Conservation (phyloP, 2,329 filamentous ascomycete genomes). For the Sporothrix brunneoviolacea region DNA sequence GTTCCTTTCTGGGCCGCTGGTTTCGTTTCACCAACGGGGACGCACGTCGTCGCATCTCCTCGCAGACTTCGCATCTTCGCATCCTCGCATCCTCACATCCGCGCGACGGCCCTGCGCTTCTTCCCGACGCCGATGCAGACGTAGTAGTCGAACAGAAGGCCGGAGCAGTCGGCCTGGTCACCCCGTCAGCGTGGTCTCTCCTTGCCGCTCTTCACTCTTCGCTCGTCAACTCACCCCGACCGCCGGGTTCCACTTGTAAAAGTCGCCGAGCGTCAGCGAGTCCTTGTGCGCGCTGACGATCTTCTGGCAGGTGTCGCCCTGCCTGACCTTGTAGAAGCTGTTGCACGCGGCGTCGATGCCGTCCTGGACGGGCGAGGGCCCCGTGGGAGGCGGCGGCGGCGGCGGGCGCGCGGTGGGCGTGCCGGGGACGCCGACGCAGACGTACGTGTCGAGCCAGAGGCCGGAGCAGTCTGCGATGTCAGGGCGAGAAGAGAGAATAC, state of each 20-base stretch:
- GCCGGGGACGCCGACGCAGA: constrained; percentile 23
- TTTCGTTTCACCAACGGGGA: no score
- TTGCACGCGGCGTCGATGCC: not conserved
- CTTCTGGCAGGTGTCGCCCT: not conserved
- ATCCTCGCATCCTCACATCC: not conserved
- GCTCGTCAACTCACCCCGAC: not conserved
- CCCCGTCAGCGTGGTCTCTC: not conserved
- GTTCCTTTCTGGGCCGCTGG: no score
- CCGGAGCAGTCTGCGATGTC: constrained; percentile 15
- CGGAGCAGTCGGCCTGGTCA: not conserved
- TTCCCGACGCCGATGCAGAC: constrained; percentile 1
- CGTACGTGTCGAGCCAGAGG: constrained; percentile 14
- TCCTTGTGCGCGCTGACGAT: not conserved
- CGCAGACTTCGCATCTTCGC: no score
- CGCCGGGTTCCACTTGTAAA: constrained; percentile 5
- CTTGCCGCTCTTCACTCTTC: no score
- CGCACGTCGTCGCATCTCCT: no score
- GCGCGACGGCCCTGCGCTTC: not conserved
- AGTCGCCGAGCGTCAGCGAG: not conserved
- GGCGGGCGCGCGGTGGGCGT: constrained; percentile 34
- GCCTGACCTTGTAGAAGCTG: constrained; percentile 1
- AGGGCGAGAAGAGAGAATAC: no score
- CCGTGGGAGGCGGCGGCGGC: not conserved
- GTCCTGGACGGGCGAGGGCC: not conserved
- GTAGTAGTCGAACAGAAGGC: not conserved